Base-by-base conservation (phyloP, 177 flowering plant species). In the Vitis hybrid region DNA sequence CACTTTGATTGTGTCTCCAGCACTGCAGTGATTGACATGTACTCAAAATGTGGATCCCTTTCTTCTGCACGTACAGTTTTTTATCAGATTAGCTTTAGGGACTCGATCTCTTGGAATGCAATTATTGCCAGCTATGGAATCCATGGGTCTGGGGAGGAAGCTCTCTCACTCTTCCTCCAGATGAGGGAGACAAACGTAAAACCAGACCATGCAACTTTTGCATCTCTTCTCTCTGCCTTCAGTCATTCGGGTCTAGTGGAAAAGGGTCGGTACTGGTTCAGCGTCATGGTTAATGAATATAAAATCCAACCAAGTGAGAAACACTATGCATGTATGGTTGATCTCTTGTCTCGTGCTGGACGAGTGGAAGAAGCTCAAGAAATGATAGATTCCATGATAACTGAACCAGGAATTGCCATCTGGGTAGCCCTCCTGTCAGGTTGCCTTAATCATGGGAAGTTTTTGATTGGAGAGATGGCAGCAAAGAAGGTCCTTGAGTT, bases 401-500 rank as follows among this genome's bases (percentile, higher is more conserved):
- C 21, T 50, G 80, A 88, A 70, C 89, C 89, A 18, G 90, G 88
- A 27, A 61, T 85, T 17, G 60, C 85, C 52, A 70, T 88, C 30
- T 92, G 91, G 96, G 94, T 82, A 58, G 88, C 96, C 30, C 87
- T 92, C 60, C 80, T 91, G 62, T 82, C 97, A 30, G 95, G 95
- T 52, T 87, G 95, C 75, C 63, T 63, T 56, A 90, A 78, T 52
- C 72, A 84, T 78, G 72, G 81, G 51, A 84, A 85, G 35, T 64
- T 74, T 12, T 69, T 69, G 30, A 71, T 87, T 8, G 94, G 97
- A 49, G 83, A 83, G 66, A 64, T 69, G 30, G 89, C 79, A n/a
- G 91, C 88, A 7, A 78, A 78, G 56, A 85, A 80, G 77, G 76
- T 91, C 61, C 84, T 88, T 19, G 82, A 85, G 70, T 69, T 87